Evolutionary conservation across 2,329 filamentous ascomycete species (phyloP).

Genomic region (Trichophyton schoenleinii): DNA sequence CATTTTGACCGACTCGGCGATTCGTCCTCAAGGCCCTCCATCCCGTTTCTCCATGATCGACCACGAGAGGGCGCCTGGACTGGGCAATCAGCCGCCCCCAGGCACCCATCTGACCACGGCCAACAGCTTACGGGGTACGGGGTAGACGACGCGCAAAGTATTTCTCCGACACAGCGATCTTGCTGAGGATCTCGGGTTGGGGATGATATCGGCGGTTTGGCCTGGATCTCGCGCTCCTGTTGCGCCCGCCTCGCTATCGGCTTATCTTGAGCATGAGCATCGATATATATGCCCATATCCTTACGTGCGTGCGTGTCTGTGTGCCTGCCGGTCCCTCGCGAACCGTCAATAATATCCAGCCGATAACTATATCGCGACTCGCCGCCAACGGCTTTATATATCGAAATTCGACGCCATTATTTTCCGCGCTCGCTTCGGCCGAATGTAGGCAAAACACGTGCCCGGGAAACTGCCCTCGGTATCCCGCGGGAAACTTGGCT

Average conservation of each 20-base stretch:
- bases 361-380: too few relatives aligned
- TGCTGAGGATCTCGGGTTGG: background rate
- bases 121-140: background rate
- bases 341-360: too few relatives aligned
- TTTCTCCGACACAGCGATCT: background rate
- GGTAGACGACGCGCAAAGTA: background rate
- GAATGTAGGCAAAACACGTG: background rate
- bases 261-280: background rate
- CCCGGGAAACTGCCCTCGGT: background rate
- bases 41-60: background rate
- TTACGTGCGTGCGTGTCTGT: background rate
- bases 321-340: background rate
- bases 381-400: too few relatives aligned
- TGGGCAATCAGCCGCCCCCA: background rate
- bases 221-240: background rate
- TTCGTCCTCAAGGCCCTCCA: background rate
- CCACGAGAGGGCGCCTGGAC: background rate
- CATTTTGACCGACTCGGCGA: conserved; percentile 1
- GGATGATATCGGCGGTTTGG: background rate
- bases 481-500: background rate
- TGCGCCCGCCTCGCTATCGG: background rate
- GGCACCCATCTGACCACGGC: background rate
- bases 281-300: background rate
- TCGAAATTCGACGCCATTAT: too few relatives aligned
- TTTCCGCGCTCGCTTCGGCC: background rate